phyloP scores from a whole-genome alignment of 495 filamentous ascomycete species.

The Talaromyces borbonicus region DNA sequence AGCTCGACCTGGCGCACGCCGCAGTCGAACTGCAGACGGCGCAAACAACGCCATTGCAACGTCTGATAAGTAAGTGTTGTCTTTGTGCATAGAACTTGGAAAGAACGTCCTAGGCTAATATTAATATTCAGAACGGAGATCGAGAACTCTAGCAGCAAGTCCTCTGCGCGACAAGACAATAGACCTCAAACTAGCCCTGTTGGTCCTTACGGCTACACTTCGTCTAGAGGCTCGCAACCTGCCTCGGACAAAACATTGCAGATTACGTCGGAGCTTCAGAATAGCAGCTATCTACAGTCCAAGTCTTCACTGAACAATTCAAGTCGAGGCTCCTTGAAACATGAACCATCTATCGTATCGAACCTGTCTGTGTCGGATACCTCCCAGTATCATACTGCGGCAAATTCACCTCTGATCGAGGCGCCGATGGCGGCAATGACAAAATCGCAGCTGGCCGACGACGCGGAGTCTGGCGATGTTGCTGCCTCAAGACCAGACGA shows the following conservation, averaged over 20 bases:
- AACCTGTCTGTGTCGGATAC: constrained; percentile 23
- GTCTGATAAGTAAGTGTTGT: constrained; percentile 1
- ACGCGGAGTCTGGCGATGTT: constrained; percentile 12
- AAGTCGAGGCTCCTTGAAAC: constrained; percentile 4
- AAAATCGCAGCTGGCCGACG: constrained; percentile 15
- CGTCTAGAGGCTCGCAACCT: not conserved
- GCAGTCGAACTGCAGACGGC: constrained; percentile 2
- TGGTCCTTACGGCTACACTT: not conserved
- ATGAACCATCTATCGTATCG: not conserved
- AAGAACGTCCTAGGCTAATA: constrained; percentile 12
- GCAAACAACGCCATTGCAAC: not conserved
- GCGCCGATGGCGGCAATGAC: constrained; percentile 22
- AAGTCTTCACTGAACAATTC: not conserved
- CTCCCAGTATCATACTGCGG: constrained; percentile 39
- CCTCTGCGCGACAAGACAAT: not conserved
- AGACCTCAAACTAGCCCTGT: constrained; percentile 6
- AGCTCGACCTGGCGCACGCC: constrained; percentile 6
- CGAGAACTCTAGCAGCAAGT: constrained; percentile 23
- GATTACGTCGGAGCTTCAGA: not conserved
- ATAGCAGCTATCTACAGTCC: not conserved
- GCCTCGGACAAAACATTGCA: not conserved
- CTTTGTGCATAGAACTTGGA: not conserved
- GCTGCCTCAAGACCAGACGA: constrained; percentile 19
- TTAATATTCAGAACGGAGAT: constrained; percentile 43
- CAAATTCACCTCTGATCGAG: constrained; percentile 21